Conservation (phyloP, 257 asterid species). For the Salvia miltiorrhiza region DNA sequence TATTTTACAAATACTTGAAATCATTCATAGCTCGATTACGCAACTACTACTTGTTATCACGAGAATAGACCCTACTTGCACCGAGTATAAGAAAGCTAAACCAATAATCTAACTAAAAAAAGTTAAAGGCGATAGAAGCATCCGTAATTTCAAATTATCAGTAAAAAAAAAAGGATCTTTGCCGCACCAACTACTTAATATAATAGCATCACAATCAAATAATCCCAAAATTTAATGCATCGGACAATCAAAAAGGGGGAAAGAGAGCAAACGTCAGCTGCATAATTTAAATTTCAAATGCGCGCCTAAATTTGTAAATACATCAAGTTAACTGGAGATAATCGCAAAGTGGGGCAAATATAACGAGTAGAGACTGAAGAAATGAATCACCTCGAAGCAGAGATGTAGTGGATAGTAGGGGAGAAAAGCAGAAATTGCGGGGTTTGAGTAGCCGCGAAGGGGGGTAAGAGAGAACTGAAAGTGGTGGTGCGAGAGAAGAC, state of each 20-base stretch:
- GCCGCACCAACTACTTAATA: neutral
- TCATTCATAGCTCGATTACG: neutral
- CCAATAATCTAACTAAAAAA: neutral
- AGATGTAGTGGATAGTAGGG: constrained; percentile 24
- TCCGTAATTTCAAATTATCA: no score
- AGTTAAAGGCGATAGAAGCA: no score
- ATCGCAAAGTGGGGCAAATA: neutral
- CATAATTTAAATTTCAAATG: constrained; percentile 1
- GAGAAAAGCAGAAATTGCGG: constrained; percentile 22
- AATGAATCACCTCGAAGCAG: constrained; percentile 37
- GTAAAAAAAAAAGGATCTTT: neutral
- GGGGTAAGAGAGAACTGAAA: constrained; percentile 27
- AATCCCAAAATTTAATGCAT: neutral
- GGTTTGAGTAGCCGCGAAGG: constrained; percentile 27
- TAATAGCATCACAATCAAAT: neutral
- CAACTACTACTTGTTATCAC: no score
- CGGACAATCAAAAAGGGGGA: neutral
- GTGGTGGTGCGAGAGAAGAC: constrained; percentile 24
- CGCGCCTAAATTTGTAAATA: neutral
- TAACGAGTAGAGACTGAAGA: neutral
- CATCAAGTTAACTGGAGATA: neutral
- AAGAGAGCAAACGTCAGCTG: neutral
- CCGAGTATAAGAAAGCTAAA: no score
- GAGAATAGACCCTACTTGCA: neutral
- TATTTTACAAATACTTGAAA: neutral